Evolutionary conservation across 129 eudicot species (phyloP).

Genomic region (Ambrosia trifida): DNA sequence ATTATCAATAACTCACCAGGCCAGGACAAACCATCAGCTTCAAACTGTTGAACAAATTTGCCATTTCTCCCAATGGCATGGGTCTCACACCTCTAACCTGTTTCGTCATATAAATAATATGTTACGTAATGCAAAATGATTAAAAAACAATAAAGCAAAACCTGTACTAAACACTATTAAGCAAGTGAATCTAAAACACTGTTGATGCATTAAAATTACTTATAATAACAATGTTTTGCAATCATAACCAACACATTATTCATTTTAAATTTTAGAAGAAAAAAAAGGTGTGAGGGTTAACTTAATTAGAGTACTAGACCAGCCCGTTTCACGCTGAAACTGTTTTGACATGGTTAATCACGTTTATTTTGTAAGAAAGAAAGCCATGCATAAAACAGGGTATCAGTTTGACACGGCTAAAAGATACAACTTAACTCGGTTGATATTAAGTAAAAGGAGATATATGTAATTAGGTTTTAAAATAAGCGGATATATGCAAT

Average conservation of each 20-base stretch:
- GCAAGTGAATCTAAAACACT: slow-evolving; percentile 12
- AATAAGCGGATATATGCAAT: too few species aligned
- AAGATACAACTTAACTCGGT: not conserved
- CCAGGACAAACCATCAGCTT: slow-evolving; percentile 79
- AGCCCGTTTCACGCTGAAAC: not conserved
- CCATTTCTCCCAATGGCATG: slow-evolving; percentile 88
- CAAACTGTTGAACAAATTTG: slow-evolving; percentile 70
- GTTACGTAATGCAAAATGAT: not conserved
- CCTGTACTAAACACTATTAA: not conserved
- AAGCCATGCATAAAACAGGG: not conserved
- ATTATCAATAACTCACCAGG: slow-evolving; percentile 58
- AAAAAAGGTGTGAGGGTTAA: not conserved
- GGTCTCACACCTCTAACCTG: slow-evolving; percentile 99
- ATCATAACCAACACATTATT: not conserved
- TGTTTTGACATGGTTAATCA: not conserved
- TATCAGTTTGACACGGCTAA: not conserved
- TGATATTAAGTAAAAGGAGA: not conserved
- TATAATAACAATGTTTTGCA: not conserved
- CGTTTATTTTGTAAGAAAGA: not conserved
- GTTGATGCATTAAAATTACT: slow-evolving; percentile 1
- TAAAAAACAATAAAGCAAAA: slow-evolving; percentile 8
- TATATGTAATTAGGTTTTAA: too few species aligned
- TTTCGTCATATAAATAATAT: slow-evolving; percentile 15
- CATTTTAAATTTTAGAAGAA: not conserved
- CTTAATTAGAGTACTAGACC: not conserved